phyloP scores from a whole-genome alignment of 2,329 filamentous ascomycete genomes.

The Talaromyces sp. region DNA sequence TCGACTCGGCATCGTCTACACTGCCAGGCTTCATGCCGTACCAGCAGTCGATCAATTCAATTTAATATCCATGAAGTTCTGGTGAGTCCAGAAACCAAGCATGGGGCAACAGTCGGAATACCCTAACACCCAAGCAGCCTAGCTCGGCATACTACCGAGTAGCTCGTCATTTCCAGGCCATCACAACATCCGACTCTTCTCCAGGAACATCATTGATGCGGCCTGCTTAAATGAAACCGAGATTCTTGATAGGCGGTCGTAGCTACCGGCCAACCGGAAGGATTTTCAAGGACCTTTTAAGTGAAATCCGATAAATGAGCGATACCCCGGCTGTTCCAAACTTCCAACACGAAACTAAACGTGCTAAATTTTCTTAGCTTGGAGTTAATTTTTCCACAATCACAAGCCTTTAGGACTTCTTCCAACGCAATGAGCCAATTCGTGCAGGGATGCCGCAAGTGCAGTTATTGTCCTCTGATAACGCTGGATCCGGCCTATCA shows the following conservation, averaged over 20 bases:
- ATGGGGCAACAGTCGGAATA: background rate
- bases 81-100: background rate
- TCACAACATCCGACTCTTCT: background rate
- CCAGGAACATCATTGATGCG: background rate
- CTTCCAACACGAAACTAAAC: constrained; percentile 9
- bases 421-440: background rate
- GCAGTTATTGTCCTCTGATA: constrained; percentile 2
- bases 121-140: background rate
- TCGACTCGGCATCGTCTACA: background rate
- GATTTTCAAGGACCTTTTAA: background rate
- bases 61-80: background rate
- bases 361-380: constrained; percentile 8
- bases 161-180: background rate
- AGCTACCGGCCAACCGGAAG: background rate
- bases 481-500: constrained; percentile 2
- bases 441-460: background rate
- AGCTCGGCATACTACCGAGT: background rate
- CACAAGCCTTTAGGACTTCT: background rate
- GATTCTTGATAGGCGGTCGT: background rate
- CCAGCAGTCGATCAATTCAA: background rate
- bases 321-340: constrained; percentile 19
- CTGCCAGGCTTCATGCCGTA: background rate
- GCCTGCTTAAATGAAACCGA: background rate
- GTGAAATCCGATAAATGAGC: constrained; percentile 6
- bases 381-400: constrained; percentile 12